Evolutionary conservation across 768 basidiomycete species (phyloP).

Genomic region (Dentipellis fragilis): DNA sequence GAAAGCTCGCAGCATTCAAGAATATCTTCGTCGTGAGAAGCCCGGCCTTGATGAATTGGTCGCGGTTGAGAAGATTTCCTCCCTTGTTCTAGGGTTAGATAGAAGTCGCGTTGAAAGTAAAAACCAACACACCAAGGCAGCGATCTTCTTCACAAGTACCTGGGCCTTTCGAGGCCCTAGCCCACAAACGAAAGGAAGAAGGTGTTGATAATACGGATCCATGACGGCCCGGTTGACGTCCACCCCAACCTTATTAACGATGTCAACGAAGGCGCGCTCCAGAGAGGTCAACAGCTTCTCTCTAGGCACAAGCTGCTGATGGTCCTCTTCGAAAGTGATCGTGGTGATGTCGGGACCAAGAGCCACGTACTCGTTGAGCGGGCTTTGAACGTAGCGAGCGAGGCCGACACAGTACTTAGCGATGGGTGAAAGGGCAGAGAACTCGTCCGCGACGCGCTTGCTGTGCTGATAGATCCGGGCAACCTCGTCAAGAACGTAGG

Average conservation of each 20-base stretch:
- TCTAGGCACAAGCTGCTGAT: constrained; percentile 75
- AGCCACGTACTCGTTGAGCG: constrained; percentile 89
- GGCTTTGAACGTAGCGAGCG: constrained; percentile 88
- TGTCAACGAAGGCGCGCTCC: constrained; percentile 83
- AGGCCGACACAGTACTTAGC: constrained; percentile 91
- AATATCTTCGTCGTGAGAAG: constrained; percentile 83
- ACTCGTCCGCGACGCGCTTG: constrained; percentile 75
- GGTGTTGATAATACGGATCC: constrained; percentile 79
- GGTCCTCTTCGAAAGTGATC: constrained; percentile 75
- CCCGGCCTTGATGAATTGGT: constrained; percentile 75
- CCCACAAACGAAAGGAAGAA: constrained; percentile 87
- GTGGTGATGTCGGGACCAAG: constrained; percentile 77
- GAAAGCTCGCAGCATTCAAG: constrained; percentile 86
- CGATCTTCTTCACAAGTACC: constrained; percentile 72
- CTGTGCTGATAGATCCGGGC: constrained; percentile 93
- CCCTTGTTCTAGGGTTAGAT: constrained; percentile 40
- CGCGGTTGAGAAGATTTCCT: constrained; percentile 76
- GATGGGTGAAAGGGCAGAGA: constrained; percentile 61
- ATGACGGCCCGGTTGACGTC: constrained; percentile 91
- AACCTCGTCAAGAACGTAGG: constrained; percentile 83
- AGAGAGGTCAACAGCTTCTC: constrained; percentile 77
- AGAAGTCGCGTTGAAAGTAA: no score
- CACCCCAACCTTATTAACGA: constrained; percentile 87
- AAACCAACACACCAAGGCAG: constrained; percentile 45
- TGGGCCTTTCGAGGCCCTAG: constrained; percentile 93